Evolutionary conservation across 805 yeast species (phyloP).

Genomic region (Metschnikowia colocasiae): DNA sequence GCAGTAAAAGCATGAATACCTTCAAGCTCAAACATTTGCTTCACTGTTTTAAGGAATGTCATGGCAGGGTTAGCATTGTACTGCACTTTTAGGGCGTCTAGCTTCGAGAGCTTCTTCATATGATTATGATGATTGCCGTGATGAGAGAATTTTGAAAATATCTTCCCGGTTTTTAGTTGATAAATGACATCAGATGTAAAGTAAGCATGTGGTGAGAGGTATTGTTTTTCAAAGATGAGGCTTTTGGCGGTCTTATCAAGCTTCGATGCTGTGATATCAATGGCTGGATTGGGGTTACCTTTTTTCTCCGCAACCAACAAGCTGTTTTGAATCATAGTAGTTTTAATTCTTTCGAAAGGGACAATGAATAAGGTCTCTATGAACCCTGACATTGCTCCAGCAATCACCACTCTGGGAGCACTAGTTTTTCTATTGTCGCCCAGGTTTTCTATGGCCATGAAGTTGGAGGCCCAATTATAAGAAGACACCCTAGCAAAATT

Average conservation of each 20-base stretch:
- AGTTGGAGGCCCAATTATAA: slow-evolving; percentile 70
- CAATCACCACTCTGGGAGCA: slow-evolving; percentile 79
- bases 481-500: slow-evolving; percentile 69
- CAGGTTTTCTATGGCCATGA: slow-evolving; percentile 49
- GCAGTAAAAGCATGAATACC: slow-evolving; percentile 78
- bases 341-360: slow-evolving; percentile 86
- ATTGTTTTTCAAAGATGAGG: slow-evolving; percentile 27
- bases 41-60: slow-evolving; percentile 49
- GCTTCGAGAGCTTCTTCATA: background rate
- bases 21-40: slow-evolving; percentile 66
- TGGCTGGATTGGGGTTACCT: slow-evolving; percentile 19
- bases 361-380: slow-evolving; percentile 79
- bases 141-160: slow-evolving; percentile 23
- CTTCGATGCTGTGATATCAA: slow-evolving; percentile 28
- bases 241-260: slow-evolving; percentile 23
- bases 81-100: slow-evolving; percentile 15
- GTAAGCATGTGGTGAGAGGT: slow-evolving; percentile 42
- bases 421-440: slow-evolving; percentile 53
- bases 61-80: slow-evolving; percentile 54
- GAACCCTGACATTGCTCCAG: slow-evolving; percentile 80
- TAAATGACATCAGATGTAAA: slow-evolving; percentile 32
- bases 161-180: slow-evolving; percentile 24
- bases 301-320: slow-evolving; percentile 22
- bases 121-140: slow-evolving; percentile 8
- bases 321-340: slow-evolving; percentile 72